A percentile compares a stretch with the other conserved stretches of the same genome.
Conservation (phyloP, 164 flowering plant species). For the Euptelea pleiosperma region DNA sequence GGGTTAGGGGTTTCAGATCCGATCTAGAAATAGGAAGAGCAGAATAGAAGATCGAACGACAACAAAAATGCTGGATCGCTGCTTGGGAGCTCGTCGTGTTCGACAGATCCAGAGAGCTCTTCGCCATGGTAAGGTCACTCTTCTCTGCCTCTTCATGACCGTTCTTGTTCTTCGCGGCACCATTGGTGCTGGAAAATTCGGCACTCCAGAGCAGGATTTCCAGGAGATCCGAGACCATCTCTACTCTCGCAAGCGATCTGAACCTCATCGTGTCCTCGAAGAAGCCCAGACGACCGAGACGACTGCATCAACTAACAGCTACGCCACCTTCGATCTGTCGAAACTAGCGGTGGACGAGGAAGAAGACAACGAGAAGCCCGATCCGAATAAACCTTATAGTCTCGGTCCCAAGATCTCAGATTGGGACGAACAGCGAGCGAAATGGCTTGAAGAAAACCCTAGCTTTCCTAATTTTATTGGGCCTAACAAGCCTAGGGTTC, state of each 20-base stretch:
- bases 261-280: constrained; percentile 58
- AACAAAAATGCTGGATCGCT: constrained; percentile 46
- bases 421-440: constrained; percentile 64
- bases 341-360: constrained; percentile 47
- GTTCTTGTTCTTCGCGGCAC: constrained; percentile 71
- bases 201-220: constrained; percentile 77
- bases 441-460: constrained; percentile 54
- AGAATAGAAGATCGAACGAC: no score
- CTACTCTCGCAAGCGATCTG: constrained; percentile 35
- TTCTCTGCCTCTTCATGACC: constrained; percentile 65
- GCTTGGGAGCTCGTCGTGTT: constrained; percentile 39
- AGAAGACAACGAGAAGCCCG: constrained; percentile 44
- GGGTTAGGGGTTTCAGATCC: no score
- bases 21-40: no score
- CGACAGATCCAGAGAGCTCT: constrained; percentile 51
- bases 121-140: constrained; percentile 55
- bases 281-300: constrained; percentile 32
- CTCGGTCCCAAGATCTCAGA: constrained; percentile 68
- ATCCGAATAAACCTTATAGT: constrained; percentile 48
- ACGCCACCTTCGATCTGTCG: constrained; percentile 37
- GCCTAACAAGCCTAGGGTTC: constrained; percentile 57
- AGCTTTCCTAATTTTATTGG: constrained; percentile 48
- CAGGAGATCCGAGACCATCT: constrained; percentile 49
- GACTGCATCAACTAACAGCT: constrained; percentile 21
- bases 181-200: constrained; percentile 80